These are phyloP conservation scores for Xylaria curta DNA, from an alignment of 495 filamentous ascomycete species.

Conservation along the genomic window DNA sequence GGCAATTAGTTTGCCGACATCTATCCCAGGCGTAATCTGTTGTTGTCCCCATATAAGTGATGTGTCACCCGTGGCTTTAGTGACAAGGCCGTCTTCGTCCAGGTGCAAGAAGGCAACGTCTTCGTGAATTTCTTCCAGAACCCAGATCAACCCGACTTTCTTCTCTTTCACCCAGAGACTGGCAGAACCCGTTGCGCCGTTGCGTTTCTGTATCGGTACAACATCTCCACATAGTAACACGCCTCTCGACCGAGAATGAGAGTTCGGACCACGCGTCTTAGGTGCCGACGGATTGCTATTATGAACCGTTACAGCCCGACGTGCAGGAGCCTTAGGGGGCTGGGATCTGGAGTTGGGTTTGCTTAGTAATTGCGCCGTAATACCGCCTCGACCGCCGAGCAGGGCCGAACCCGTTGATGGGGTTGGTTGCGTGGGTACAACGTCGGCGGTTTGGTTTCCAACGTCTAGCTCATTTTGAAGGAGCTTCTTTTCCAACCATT, in stretches of 20 bases:
- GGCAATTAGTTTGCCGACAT: conserved; percentile 78
- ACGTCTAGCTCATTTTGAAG: conserved; percentile 57
- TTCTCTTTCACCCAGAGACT: conserved; percentile 99
- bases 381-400: conserved; percentile 73
- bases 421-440: conserved; percentile 46
- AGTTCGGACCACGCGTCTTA: conserved; percentile 55
- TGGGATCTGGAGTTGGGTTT: conserved; percentile 79
- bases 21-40: conserved; percentile 66
- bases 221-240: conserved; percentile 96
- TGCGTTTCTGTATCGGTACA: conserved; percentile 93
- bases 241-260: conserved; percentile 78
- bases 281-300: conserved; percentile 70
- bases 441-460: conserved; percentile 52
- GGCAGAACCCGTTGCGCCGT: conserved; percentile 87
- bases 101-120: conserved; percentile 78
- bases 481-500: conserved; percentile 90
- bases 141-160: conserved; percentile 91
- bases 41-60: conserved; percentile 83
- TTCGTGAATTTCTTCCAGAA: conserved; percentile 95
- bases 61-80: conserved; percentile 69
- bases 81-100: conserved; percentile 75
- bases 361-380: conserved; percentile 84
- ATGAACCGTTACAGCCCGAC: conserved; percentile 75
- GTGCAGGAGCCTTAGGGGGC: conserved; percentile 46
- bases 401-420: conserved; percentile 53